Evolutionary conservation across 2,329 filamentous ascomycete species (phyloP).

Genomic region (Akanthomyces lecanii): DNA sequence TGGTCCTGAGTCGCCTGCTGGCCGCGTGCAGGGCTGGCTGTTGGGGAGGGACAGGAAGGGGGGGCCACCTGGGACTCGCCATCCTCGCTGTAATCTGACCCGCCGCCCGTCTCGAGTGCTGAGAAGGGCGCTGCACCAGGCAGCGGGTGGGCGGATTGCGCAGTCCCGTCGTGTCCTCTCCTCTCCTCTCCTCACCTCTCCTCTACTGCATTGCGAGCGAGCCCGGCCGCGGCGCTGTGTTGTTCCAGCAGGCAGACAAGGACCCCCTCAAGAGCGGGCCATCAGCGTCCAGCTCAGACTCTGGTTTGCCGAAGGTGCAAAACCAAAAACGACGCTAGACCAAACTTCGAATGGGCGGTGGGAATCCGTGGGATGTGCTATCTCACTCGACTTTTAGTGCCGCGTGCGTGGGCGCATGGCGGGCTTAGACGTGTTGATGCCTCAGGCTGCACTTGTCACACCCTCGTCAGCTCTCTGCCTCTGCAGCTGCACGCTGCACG

Average conservation of each 20-base stretch:
- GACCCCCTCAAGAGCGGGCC: slow-evolving; percentile 6
- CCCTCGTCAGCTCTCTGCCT: not conserved
- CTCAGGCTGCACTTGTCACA: not conserved
- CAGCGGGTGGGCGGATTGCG: not conserved
- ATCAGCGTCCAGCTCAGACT: not conserved
- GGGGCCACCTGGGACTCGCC: not conserved
- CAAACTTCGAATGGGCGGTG: slow-evolving; percentile 15
- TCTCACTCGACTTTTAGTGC: slow-evolving; percentile 3
- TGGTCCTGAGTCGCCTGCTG: slow-evolving; percentile 1
- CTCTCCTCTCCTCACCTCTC: not conserved
- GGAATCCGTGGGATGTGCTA: slow-evolving; percentile 10
- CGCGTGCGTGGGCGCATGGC: not conserved
- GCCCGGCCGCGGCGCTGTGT: not conserved
- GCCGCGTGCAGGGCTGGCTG: not conserved
- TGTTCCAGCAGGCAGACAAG: not conserved
- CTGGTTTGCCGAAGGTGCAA: slow-evolving; percentile 9
- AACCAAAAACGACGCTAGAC: slow-evolving; percentile 14
- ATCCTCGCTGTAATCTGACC: not conserved
- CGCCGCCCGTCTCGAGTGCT: not conserved
- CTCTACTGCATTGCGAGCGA: slow-evolving; percentile 1
- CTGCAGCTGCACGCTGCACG: slow-evolving; percentile 10
- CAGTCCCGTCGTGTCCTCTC: not conserved
- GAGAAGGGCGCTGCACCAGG: not conserved
- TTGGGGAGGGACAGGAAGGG: not conserved
- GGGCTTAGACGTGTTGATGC: not conserved